Evolutionary conservation across 768 basidiomycete genomes (phyloP).

Genomic region (Termitomyces sp.): DNA sequence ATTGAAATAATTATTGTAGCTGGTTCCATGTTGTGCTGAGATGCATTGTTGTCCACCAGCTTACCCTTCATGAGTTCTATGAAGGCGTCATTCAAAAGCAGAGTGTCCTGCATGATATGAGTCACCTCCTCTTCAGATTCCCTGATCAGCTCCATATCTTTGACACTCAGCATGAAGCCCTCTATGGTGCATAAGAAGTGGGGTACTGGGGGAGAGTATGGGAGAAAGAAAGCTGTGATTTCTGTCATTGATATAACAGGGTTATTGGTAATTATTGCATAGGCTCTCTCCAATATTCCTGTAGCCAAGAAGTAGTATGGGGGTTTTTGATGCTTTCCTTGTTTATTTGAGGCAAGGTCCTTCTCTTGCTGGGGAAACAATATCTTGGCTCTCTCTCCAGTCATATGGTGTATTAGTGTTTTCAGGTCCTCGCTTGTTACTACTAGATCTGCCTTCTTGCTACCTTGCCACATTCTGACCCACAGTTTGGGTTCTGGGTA

Average conservation of each 20-base stretch:
- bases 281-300: fast-evolving
- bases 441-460: too few relatives aligned
- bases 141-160: neutral
- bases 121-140: neutral
- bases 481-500: too few relatives aligned
- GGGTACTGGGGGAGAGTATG: neutral
- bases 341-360: too few relatives aligned
- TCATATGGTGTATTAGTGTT: too few relatives aligned
- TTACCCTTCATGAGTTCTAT: neutral
- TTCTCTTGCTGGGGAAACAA: too few relatives aligned
- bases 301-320: neutral
- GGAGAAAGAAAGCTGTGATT: neutral
- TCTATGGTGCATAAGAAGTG: neutral
- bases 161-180: neutral
- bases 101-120: neutral
- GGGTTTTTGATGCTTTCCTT: neutral
- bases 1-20: too few relatives aligned
- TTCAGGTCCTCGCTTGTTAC: too few relatives aligned
- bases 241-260: too few relatives aligned
- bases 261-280: neutral
- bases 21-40: neutral
- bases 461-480: too few relatives aligned
- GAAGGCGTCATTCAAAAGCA: neutral
- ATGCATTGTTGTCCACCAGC: neutral
- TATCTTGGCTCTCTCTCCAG: too few relatives aligned